Base-by-base conservation (phyloP, 2,329 filamentous ascomycete genomes). In the Rhynchosporium agropyri region DNA sequence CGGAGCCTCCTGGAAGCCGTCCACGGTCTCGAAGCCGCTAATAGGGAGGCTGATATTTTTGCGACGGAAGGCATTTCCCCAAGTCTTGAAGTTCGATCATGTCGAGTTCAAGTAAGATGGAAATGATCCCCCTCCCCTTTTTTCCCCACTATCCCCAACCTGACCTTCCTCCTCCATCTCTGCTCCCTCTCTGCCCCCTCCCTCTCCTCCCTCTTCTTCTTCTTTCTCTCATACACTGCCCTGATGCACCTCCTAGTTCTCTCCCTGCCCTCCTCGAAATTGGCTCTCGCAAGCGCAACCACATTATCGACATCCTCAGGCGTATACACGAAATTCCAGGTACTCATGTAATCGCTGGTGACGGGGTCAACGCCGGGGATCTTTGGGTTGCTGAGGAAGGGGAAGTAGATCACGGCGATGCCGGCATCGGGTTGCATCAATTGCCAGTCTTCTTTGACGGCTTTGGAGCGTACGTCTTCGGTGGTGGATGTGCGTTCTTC, bases 261-360 rank as follows among this genome's bases (percentile, higher is more conserved):
- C 62, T 91, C 89, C 56, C 85, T 84, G 0, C 94, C 92, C 74
- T 96, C 91, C 5, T 85, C 81, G 69, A 92, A 99, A 76, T 99
- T 99, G 10, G 91, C 91, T 61, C 86, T 83, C 0, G 95, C 93
- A 33, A 99, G 82, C 4, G 84, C 82, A 2, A 97, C 89, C 0
- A 96, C 92, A 31, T 85, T 84, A 70, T 98, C 93, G 58, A 99
- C 87, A 75, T 99, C 89, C 62, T 95, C 88, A 0, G 92, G 89
- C 1, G 90, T 96, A 76, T 98, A 99, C 36, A 97, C 88, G 74
- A 98, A 98, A 74, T 99, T 99, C 95, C 95, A 99, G 0, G 95
- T 99, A 69, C 87, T 91, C 80, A 98, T 86, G 76, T 92, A 98
- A 64, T 97, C 92, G 59, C 86, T 90, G 2, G 84, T 85, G 29